Evolutionary conservation across 805 yeast genomes (phyloP).

Genomic region (Sungouiozyma ichnusensis): DNA sequence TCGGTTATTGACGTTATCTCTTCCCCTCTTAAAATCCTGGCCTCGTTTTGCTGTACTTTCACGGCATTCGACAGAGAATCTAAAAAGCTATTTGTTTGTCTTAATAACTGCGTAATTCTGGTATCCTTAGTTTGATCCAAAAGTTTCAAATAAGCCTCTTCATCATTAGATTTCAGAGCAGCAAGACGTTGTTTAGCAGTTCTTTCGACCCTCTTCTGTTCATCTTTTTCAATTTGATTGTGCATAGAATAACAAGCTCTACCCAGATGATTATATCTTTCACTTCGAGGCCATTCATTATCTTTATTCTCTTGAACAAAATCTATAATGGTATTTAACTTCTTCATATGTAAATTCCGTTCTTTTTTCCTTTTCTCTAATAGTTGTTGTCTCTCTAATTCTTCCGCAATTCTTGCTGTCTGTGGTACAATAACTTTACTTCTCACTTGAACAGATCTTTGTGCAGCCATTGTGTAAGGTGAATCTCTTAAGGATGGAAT

Average conservation of each 20-base stretch:
- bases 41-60: slow-evolving; percentile 54
- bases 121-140: slow-evolving; percentile 82
- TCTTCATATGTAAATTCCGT: slow-evolving; percentile 40
- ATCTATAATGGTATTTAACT: slow-evolving; percentile 33
- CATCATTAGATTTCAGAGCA: slow-evolving; percentile 79
- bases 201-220: slow-evolving; percentile 60
- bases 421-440: slow-evolving; percentile 62
- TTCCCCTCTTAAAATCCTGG: slow-evolving; percentile 25
- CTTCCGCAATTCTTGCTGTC: slow-evolving; percentile 66
- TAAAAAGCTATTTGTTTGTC: slow-evolving; percentile 68
- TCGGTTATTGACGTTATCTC: slow-evolving; percentile 30
- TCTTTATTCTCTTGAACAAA: slow-evolving; percentile 24
- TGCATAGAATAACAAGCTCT: slow-evolving; percentile 19
- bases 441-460: slow-evolving; percentile 56
- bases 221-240: slow-evolving; percentile 53
- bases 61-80: slow-evolving; percentile 74
- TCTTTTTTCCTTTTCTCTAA: slow-evolving; percentile 46
- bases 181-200: slow-evolving; percentile 83
- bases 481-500: slow-evolving; percentile 41
- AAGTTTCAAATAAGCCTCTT: slow-evolving; percentile 75
- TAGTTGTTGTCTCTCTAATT: slow-evolving; percentile 61
- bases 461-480: slow-evolving; percentile 53
- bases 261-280: slow-evolving; percentile 25
- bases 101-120: slow-evolving; percentile 72
- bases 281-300: slow-evolving; percentile 14